Evolutionary conservation across 169 alveolate genomes (phyloP).

Genomic region (Cryptosporidium felis): DNA sequence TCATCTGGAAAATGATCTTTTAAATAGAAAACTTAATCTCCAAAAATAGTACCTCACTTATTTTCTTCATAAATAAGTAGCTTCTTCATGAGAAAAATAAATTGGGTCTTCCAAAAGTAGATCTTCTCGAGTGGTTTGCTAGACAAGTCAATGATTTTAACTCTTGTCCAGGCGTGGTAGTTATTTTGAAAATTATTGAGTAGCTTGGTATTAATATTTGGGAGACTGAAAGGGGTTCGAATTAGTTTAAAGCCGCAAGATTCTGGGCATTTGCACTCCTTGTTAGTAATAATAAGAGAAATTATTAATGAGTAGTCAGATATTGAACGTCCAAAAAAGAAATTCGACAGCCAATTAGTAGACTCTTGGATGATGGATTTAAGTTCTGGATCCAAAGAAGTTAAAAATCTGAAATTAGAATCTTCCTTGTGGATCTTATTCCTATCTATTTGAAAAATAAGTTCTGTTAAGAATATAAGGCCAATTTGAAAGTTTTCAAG

Average conservation of each 20-base stretch:
- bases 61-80: background rate
- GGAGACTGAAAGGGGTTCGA: too few species aligned
- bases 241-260: background rate
- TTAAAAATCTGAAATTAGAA: background rate
- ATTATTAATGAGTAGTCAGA: conserved; percentile 36
- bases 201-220: too few species aligned
- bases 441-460: background rate
- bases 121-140: conserved; percentile 33
- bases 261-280: background rate
- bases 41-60: background rate
- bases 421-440: background rate
- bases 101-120: conserved; percentile 8
- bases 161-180: background rate
- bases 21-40: background rate
- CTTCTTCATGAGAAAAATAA: background rate
- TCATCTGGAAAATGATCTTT: too few species aligned
- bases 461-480: background rate
- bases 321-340: conserved; percentile 33
- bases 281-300: background rate
- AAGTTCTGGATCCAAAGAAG: background rate
- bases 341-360: conserved; percentile 25
- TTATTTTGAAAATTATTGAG: background rate
- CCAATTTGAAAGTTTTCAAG: conserved; percentile 49
- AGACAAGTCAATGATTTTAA: conserved; percentile 18
- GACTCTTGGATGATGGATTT: background rate